phyloP scores from a whole-genome alignment of 2,329 filamentous ascomycete genomes.

The Bertia moriformis region DNA sequence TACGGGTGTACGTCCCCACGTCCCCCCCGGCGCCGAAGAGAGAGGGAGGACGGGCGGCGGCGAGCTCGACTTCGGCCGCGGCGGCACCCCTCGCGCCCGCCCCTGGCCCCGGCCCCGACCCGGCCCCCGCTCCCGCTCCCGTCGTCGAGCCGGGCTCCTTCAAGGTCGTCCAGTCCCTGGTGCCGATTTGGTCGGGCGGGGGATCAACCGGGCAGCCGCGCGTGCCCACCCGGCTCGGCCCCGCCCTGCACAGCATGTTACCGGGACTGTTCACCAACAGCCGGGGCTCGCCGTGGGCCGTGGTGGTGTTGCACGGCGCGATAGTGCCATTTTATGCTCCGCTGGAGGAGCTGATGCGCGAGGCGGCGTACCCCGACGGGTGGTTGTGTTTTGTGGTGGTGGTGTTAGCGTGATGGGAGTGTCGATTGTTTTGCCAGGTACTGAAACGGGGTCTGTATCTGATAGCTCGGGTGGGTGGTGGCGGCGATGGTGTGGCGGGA shows the following conservation, averaged over 20 bases:
- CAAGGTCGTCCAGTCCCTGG: constrained; percentile 62
- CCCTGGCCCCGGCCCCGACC: constrained; percentile 13
- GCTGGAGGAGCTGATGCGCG: constrained; percentile 69
- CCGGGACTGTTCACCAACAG: constrained; percentile 78
- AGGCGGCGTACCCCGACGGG: constrained; percentile 78
- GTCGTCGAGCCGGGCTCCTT: constrained; percentile 32
- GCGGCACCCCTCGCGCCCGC: constrained; percentile 10
- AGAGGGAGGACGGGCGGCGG: constrained; percentile 18
- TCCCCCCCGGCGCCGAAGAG: constrained; percentile 30
- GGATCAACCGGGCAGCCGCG: no score
- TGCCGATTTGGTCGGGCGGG: constrained; percentile 22
- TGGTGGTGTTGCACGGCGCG: constrained; percentile 73
- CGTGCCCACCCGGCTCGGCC: constrained; percentile 48
- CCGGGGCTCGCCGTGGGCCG: constrained; percentile 69
- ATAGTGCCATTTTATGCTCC: constrained; percentile 66
- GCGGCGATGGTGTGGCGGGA: no score
- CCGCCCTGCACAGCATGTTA: constrained; percentile 60
- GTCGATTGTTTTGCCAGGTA: no score
- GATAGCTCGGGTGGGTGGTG: no score
- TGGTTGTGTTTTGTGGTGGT: constrained; percentile 75
- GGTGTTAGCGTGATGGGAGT: constrained; percentile 57
- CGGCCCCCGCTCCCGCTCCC: constrained; percentile 25
- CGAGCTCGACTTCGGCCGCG: constrained; percentile 1
- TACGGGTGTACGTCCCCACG: constrained; percentile 72
- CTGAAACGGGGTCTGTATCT: no score